Conservation (phyloP, 768 basidiomycete genomes). For the Grammothele lineata region DNA sequence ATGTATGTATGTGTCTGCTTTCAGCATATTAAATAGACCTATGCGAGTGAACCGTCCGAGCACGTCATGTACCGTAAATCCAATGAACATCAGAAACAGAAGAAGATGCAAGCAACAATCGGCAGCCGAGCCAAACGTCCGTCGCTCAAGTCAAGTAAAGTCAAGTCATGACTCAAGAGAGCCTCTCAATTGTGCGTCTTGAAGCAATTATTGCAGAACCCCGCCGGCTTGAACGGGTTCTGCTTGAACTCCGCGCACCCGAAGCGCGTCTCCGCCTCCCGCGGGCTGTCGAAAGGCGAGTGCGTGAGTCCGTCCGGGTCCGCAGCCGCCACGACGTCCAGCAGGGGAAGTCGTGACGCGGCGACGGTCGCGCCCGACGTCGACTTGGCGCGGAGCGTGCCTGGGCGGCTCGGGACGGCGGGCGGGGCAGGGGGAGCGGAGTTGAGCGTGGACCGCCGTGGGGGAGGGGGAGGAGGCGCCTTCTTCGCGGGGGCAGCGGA, state of each 20-base stretch:
- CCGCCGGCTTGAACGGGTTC: slow-evolving; percentile 61
- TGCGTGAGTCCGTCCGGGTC: slow-evolving; percentile 19
- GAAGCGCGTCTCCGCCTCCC: slow-evolving; percentile 32
- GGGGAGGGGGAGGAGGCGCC: slow-evolving; percentile 27
- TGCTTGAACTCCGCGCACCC: slow-evolving; percentile 57
- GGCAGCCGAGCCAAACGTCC: too few relatives aligned
- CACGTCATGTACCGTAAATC: too few relatives aligned
- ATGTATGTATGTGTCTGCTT: too few relatives aligned
- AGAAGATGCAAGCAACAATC: too few relatives aligned
- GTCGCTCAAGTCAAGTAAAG: too few relatives aligned
- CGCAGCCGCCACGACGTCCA: slow-evolving; percentile 23
- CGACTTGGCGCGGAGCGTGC: slow-evolving; percentile 15
- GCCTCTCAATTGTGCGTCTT: too few relatives aligned
- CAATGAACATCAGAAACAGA: too few relatives aligned
- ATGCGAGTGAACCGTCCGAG: too few relatives aligned
- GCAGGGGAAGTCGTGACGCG: slow-evolving; percentile 34
- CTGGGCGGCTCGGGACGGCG: slow-evolving; percentile 16
- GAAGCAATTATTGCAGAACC: slow-evolving; percentile 65
- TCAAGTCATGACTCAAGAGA: too few relatives aligned
- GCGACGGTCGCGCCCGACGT: slow-evolving; percentile 26
- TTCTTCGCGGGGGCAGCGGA: slow-evolving; percentile 17
- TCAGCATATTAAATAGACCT: too few relatives aligned
- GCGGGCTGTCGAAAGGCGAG: slow-evolving; percentile 65
- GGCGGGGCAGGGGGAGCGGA: slow-evolving; percentile 8
- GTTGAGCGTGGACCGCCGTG: slow-evolving; percentile 21